Conservation (phyloP, 2,329 filamentous ascomycete species). For the Colletotrichum simmondsii region DNA sequence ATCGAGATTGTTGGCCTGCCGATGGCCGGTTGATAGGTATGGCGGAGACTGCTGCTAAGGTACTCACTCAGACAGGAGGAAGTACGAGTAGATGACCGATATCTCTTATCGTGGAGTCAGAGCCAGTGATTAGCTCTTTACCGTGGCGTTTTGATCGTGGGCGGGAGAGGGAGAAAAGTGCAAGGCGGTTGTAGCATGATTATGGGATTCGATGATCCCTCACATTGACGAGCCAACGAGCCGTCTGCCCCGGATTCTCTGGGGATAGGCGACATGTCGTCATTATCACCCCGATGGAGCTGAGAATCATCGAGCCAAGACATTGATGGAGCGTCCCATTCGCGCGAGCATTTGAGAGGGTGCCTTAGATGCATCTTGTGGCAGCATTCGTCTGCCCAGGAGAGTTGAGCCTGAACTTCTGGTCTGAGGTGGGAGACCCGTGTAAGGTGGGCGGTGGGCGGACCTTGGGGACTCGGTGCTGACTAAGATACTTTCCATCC, state of each 20-base stretch:
- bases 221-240: neutral
- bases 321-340: neutral
- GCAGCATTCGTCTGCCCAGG: neutral
- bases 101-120: neutral
- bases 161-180: neutral
- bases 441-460: neutral
- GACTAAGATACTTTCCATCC: neutral
- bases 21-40: neutral
- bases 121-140: neutral
- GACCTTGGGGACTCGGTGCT: neutral
- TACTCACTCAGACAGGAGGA: neutral
- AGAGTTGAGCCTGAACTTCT: neutral
- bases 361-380: neutral
- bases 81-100: neutral
- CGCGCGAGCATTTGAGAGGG: neutral
- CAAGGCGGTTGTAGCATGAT: neutral
- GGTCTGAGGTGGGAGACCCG: no score
- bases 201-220: neutral
- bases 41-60: neutral
- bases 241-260: neutral
- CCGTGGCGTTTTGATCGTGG: neutral
- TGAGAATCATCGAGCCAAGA: constrained; percentile 6
- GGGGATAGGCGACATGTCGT: neutral
- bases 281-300: constrained; percentile 9
- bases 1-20: neutral